A percentile compares a stretch with the other conserved stretches of the same genome.
These are phyloP conservation scores for Radiomyces spectabilis DNA, from an alignment of 192 early-diverging fungal species.

Conservation along the genomic window DNA sequence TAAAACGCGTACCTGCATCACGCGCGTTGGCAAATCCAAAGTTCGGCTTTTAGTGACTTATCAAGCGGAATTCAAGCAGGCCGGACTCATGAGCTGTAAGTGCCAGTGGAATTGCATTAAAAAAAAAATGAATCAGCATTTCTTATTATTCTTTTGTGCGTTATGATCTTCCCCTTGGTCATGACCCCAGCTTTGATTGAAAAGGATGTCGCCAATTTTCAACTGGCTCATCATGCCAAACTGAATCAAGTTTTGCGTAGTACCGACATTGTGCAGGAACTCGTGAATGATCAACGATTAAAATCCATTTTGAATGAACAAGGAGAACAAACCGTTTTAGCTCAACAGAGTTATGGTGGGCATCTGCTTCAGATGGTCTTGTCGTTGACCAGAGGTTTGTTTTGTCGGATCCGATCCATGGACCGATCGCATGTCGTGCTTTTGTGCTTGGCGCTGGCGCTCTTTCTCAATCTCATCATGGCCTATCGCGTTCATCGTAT, in stretches of 20 bases:
- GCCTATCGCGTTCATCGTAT: slow-evolving; percentile 1
- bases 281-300: not conserved
- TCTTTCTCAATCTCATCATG: not conserved
- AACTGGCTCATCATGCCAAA: no score
- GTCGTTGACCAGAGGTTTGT: no score
- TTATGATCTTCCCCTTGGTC: no score
- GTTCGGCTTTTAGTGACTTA: slow-evolving; percentile 40
- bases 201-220: slow-evolving; percentile 16
- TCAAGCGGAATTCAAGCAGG: slow-evolving; percentile 42
- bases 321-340: no score
- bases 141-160: no score
- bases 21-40: slow-evolving; percentile 31
- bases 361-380: no score
- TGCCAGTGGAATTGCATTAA: no score
- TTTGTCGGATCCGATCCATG: no score
- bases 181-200: slow-evolving; percentile 27
- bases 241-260: no score
- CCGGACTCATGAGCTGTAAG: slow-evolving; percentile 38
- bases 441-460: not conserved
- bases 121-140: no score
- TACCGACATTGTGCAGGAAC: not conserved
- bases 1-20: slow-evolving; percentile 44
- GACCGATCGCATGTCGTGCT: not conserved
- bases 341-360: no score
- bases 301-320: not conserved